These are phyloP conservation scores for Hyphopichia wangnamkhiaoensis DNA, from an alignment of 1,139 yeast genomes.

Conservation along the genomic window DNA sequence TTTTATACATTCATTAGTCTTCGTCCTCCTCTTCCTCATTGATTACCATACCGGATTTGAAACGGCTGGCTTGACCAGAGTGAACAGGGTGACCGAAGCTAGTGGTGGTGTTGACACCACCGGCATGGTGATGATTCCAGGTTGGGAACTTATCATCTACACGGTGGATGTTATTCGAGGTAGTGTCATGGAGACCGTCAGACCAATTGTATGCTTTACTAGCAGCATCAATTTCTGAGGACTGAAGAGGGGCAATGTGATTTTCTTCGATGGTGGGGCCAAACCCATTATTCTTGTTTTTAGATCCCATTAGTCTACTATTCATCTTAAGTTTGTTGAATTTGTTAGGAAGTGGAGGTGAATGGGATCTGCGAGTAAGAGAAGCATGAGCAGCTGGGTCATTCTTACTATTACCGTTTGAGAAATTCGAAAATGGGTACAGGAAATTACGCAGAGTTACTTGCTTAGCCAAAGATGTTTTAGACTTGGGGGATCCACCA, in stretches of 20 bases:
- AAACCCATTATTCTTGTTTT: neutral
- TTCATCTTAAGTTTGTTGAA: slow-evolving; percentile 11
- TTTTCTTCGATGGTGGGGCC: slow-evolving; percentile 3
- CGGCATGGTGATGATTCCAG: neutral
- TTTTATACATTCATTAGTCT: slow-evolving; percentile 7
- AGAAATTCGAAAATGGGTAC: neutral
- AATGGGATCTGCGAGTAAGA: slow-evolving; percentile 24
- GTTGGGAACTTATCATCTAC: slow-evolving; percentile 1
- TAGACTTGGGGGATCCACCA: neutral
- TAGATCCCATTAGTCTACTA: neutral
- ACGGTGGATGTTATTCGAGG: neutral
- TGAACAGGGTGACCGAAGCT: slow-evolving; percentile 1
- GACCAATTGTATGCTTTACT: neutral
- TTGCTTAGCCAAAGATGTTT: neutral
- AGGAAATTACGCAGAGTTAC: neutral
- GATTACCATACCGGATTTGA: slow-evolving; percentile 8
- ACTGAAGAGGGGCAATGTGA: slow-evolving; percentile 10
- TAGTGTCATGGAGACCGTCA: neutral
- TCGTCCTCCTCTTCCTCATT: slow-evolving; percentile 24
- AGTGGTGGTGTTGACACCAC: neutral
- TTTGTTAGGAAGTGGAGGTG: slow-evolving; percentile 38
- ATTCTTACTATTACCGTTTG: neutral
- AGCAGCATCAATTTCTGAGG: slow-evolving; percentile 8
- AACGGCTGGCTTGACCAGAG: neutral
- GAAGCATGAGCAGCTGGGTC: slow-evolving; percentile 4